phyloP scores from a whole-genome alignment of 2,329 filamentous ascomycete genomes.

The Pseudofabraea citricarpa region DNA sequence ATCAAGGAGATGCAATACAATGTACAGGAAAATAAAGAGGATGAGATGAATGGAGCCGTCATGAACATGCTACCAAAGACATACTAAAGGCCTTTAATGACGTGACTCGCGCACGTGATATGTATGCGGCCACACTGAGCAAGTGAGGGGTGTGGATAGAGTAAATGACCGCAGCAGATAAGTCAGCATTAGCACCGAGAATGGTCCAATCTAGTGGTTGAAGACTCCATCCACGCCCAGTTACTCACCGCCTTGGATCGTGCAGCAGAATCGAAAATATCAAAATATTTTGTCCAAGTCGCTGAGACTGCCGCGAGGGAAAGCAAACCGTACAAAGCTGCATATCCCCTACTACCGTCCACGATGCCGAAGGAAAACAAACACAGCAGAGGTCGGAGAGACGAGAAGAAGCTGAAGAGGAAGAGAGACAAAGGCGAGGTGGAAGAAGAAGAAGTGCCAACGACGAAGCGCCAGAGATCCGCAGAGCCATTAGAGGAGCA shows the following conservation, averaged over 20 bases:
- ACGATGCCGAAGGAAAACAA: conserved; percentile 55
- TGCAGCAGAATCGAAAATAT: neutral
- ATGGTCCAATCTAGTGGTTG: too few species aligned
- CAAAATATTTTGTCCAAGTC: neutral
- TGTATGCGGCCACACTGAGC: too few species aligned
- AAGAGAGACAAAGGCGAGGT: conserved; percentile 41
- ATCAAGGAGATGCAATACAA: neutral
- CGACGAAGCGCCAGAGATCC: conserved; percentile 30
- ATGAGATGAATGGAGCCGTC: too few species aligned
- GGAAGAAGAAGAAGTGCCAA: conserved; percentile 23
- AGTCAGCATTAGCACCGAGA: too few species aligned
- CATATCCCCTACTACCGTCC: neutral
- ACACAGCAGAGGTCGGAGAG: conserved; percentile 51
- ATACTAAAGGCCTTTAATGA: too few species aligned
- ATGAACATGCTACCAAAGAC: too few species aligned
- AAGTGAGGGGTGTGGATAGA: too few species aligned
- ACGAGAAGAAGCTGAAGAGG: conserved; percentile 43
- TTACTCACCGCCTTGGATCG: neutral
- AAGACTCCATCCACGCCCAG: too few species aligned
- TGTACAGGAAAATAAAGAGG: too few species aligned
- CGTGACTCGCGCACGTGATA: too few species aligned
- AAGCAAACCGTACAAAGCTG: too few species aligned
- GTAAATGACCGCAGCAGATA: too few species aligned
- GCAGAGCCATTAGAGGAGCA: conserved; percentile 15
- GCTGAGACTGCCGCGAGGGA: neutral